Evolutionary conservation across 2,329 filamentous ascomycete genomes (phyloP).

Genomic region (Alternaria hordeiaustralica): DNA sequence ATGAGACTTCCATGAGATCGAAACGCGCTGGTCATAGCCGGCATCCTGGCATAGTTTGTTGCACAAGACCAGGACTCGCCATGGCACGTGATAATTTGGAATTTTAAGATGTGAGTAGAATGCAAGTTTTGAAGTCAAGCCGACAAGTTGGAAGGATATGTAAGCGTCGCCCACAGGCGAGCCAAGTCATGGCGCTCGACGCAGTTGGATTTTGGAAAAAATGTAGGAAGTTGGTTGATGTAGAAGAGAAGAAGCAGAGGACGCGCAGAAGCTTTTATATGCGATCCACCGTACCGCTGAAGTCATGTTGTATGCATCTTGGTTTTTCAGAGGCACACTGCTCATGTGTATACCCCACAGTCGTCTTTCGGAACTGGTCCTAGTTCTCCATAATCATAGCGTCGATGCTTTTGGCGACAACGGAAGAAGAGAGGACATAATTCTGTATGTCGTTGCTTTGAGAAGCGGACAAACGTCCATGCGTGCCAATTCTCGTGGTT

Average conservation of each 20-base stretch:
- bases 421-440: too few relatives aligned
- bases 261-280: accelerated
- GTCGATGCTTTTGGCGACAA: too few relatives aligned
- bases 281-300: background rate
- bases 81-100: accelerated
- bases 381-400: background rate
- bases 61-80: background rate
- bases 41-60: accelerated
- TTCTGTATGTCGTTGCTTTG: too few relatives aligned
- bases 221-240: too few relatives aligned
- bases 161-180: too few relatives aligned
- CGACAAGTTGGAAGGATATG: too few relatives aligned
- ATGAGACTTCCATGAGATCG: background rate
- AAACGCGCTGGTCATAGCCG: background rate
- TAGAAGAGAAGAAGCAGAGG: background rate
- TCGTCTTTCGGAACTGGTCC: background rate
- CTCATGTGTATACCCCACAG: background rate
- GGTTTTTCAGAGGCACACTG: background rate
- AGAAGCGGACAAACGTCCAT: too few relatives aligned
- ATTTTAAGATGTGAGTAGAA: too few relatives aligned
- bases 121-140: too few relatives aligned
- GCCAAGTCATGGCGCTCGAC: accelerated
- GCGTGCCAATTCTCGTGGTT: too few relatives aligned
- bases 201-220: too few relatives aligned
- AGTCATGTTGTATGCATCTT: too few relatives aligned